Evolutionary conservation across 2,329 filamentous ascomycete species (phyloP), one percentile per base, ranked within the genome.

Genomic region (Graphilbum sp.): DNA sequence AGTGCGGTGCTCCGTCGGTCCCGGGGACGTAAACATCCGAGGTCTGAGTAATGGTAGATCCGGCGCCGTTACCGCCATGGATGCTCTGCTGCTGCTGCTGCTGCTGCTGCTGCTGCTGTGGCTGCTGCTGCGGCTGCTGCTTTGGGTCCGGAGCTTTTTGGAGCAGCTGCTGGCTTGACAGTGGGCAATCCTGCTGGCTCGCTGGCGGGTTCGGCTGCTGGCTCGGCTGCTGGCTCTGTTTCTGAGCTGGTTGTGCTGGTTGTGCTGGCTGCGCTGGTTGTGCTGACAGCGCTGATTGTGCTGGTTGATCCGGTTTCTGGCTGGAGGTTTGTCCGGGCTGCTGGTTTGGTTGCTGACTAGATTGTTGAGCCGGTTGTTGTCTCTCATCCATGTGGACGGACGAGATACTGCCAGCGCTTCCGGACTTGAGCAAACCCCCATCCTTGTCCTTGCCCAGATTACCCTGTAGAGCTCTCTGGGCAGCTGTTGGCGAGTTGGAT

Each of bases 371-470:
- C 5, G 38, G 20, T 7, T 25, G 23, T 25, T 25, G 7, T 7
- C 23, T 25, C 7, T 25, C 7, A 25, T 7, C 23, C 7, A 7
- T 25, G 23, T 25, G 23, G 23, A 25, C 23, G 7, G 23, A 25
- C 12, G 12, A 25, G 15, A 29, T 29, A 23, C 39, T 43, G 32
- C 36, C 36, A 15, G 18, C 34, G 18, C 39, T 39, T 10, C 25
- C 37, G 2, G 31, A 27, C 15, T 37, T 32, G 9, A 38, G 27
- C 16, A 34, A 31, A 12, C 39, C 33, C 3, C 36, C 38, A 3
- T 52, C 52, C 34, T 46, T 52, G 20, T 52, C 52, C 32, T 54
- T 56, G 41, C 39, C 42, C 4, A 42, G 43, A 7, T 39, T 43
- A 2, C 41, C 38, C 36, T 43, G 45, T 12, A 44, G 35, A 1